Evolutionary conservation across 2,329 filamentous ascomycete species (phyloP).

Genomic region (Fusarium sp.): DNA sequence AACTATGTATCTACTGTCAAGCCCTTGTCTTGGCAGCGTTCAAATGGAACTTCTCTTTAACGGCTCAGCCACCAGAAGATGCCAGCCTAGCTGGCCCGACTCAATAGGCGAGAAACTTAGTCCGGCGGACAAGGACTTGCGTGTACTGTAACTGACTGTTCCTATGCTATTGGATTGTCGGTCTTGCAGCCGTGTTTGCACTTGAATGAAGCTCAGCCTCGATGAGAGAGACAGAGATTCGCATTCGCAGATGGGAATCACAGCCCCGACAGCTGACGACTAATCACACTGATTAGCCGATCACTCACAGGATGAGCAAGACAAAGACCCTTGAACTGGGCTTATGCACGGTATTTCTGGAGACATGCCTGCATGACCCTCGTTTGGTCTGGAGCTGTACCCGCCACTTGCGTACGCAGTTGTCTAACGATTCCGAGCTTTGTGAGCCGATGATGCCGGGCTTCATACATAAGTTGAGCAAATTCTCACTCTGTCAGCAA

Average conservation of each 20-base stretch:
- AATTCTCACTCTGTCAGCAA: slow-evolving; percentile 24
- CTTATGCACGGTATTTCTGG: slow-evolving; percentile 38
- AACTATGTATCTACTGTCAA: slow-evolving; percentile 16
- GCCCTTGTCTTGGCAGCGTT: slow-evolving; percentile 25
- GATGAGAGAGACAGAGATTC: slow-evolving; percentile 11
- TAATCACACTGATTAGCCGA: slow-evolving; percentile 8
- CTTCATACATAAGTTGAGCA: slow-evolving; percentile 30
- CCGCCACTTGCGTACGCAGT: slow-evolving; percentile 43
- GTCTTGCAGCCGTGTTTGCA: not conserved
- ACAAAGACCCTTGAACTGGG: slow-evolving; percentile 2
- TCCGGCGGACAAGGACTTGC: slow-evolving; percentile 11
- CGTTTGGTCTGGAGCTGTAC: slow-evolving; percentile 4
- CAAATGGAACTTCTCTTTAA: slow-evolving; percentile 13
- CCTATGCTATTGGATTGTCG: too few relatives aligned
- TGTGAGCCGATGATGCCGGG: slow-evolving; percentile 35
- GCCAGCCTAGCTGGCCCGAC: not conserved
- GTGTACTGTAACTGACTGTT: not conserved
- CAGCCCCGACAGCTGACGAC: slow-evolving; percentile 41
- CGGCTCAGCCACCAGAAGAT: slow-evolving; percentile 29
- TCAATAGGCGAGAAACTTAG: not conserved
- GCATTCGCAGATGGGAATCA: slow-evolving; percentile 9
- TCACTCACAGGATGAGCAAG: not conserved
- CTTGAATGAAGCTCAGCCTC: slow-evolving; percentile 17
- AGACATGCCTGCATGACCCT: not conserved
- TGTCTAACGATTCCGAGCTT: slow-evolving; percentile 26